Base-by-base conservation (phyloP, 495 filamentous ascomycete species). In the Annulohypoxylon maeteangense region DNA sequence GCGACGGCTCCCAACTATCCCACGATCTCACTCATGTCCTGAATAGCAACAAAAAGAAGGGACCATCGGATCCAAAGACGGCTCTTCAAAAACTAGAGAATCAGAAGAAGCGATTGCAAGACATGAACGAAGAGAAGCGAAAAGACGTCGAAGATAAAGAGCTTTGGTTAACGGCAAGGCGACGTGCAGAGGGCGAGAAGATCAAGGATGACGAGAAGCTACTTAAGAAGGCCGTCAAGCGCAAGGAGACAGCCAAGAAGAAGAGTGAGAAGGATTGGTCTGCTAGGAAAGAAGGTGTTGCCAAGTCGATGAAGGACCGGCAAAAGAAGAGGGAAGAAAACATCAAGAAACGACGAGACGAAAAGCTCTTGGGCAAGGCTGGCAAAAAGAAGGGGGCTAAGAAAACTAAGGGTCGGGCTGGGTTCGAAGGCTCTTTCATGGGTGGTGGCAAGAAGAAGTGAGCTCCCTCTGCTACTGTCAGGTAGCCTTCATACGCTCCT, bases 381-480 rank as follows among this genome's bases (percentile, higher is more conserved):
- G 78, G 78, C 62, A 88, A 87, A 77, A 89, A 88, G 62, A 89
- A 87, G 79, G 69, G 79, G 65, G 75, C 72, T 25, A 85, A 85
- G 70, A 86, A 86, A 71, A 86, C 79, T 61, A 83, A 91, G 80
- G 84, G 82, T 27, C 77, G 92, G 68, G 90, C 95, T 4, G 95
- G 95, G 4, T 97, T 97, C 76, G 96, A 98, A 80, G 95, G 95
- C n/a, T 90, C 90, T 70, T 94, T 97, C 78, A 93, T 91, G 74
- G 84, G 82, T 8, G 80, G 81, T 23, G 71, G 74, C 42, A 80
- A 79, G 70, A 72, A 78, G 57, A 80, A 76, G 69, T 76, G 61
- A 76, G 32, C n/a, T n/a, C n/a, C n/a, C n/a, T n/a, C n/a, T n/a
- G n/a, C 12, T 40, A 48, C 55, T 6, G 54, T 48, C 22, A 18